Base-by-base conservation (phyloP, 1,139 yeast species). In the Candida glucosophila region DNA sequence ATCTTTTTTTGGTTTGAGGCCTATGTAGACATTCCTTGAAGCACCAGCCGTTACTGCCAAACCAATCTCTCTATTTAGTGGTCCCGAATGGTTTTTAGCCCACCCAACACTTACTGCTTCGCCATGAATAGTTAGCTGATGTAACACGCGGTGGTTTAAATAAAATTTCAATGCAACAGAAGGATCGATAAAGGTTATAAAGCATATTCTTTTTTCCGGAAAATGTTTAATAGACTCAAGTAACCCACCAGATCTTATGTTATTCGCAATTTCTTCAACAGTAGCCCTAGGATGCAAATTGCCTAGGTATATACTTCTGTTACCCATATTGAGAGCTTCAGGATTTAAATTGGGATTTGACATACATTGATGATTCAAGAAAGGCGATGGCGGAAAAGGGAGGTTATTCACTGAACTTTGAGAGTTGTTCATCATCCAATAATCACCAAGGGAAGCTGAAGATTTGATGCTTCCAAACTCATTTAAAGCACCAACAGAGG, bases 21-120 rank as follows among this genome's bases (percentile, higher is more conserved):
- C 71, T 38, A 65, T 54, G 37, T 64, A 65, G 6, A 65, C 67
- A 36, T 65, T 65, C 41, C 71, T 52, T 12, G 68, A 60, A 3
- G 71, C 71, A 10, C 71, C 71, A 1, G 67, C 67, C 5, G 67
- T 54, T 1, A 64, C 71, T 0, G 71, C 70, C 29, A 58, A 48
- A 3, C 63, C 52, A 23, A 61, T 47, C 14, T 58, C 66, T 28
- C 65, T 40, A 28, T 35, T 43, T 23, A 60, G 38, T 3, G 67
- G 67, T 3, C 68, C 68, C 24, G 60, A 52, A 35, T 58, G 66
- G 28, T 56, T 53, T 22, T 57, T 62, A 15, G 69, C 70, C 71
- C 71, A 65, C 5, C 66, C 63, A 19, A 65, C 71, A 17, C 49
- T 52, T 10, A 65, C 44, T 32, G 61, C 67, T 32, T 55, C 52